Base-by-base conservation (phyloP, 2,329 filamentous ascomycete genomes). In the Xylariaceae sp. region DNA sequence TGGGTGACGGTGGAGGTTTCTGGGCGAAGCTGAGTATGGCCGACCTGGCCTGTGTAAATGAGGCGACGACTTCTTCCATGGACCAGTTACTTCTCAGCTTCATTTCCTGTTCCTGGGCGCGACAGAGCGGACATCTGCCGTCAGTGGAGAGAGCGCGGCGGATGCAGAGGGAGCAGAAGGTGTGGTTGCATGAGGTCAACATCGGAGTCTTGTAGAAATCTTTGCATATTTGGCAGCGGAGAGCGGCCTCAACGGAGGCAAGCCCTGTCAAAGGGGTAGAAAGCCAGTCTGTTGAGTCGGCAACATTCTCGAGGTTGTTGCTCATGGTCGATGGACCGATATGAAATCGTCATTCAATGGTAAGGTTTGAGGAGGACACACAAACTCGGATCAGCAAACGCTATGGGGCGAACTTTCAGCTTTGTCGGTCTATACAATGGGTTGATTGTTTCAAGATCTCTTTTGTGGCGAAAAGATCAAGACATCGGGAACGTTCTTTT, bases 211-310 rank as follows among this genome's bases (percentile, higher is more conserved):
- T 82, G 71, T 88, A 97, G 68, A 97, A 95, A 66, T 98, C 94
- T 65, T 97, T 97, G 79, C 93, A 98, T 49, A 98, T 87, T 67
- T 97, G 88, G 68, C 93, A 98, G 57, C 93, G 88, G 17, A 98
- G 75, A 3, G 90, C 83, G 49, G 86, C 83, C 61, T 98, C 93
- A 52, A 98, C 80, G 12, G 79, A 71, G 38, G 82, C 74, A 44
- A 94, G 77, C 12, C 72, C 71, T 14, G 80, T 69, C 2, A 94
- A 72, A 2, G 82, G 77, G 11, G 88, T 94, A 10, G 72, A 60
- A 5, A 90, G 74, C 88, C 88, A 94, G 70, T 94, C 88, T 42
- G 88, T 91, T n/a, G 87, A 84, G 68, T 93, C 88, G 40, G 85
- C 69, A 34, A 92, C 70, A 49, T 74, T 69, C 49, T 64, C 60